Conservation (phyloP, 352 stramenopile genomes). For the Globisporangium middletonii region DNA sequence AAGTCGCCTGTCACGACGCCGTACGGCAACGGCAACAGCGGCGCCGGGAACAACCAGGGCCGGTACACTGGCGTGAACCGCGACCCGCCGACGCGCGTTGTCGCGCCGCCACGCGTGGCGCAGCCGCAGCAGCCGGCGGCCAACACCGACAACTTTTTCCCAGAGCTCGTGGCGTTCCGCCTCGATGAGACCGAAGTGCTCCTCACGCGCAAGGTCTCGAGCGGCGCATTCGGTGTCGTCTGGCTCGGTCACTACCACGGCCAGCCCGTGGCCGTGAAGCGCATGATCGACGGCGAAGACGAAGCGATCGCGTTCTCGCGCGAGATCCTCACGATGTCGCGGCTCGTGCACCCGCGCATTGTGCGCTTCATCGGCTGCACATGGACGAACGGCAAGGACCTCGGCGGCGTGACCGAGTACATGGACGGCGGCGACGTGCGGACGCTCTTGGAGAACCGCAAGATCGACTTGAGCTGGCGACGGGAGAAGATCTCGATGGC, state of each 20-base stretch:
- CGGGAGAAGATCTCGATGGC: slow-evolving; percentile 83
- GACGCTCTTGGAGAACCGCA: slow-evolving; percentile 73
- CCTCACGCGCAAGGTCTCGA: slow-evolving; percentile 79
- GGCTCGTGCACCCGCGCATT: slow-evolving; percentile 74
- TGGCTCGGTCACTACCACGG: slow-evolving; percentile 86
- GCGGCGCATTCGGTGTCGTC: slow-evolving; percentile 74
- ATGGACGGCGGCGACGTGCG: slow-evolving; percentile 83
- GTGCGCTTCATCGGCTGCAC: slow-evolving; percentile 83
- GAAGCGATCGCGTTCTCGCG: slow-evolving; percentile 68
- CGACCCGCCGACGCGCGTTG: slow-evolving; percentile 4
- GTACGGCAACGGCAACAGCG: not conserved
- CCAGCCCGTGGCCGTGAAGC: slow-evolving; percentile 80
- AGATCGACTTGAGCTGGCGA: slow-evolving; percentile 77
- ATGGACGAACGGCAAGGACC: slow-evolving; percentile 74
- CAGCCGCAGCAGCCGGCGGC: slow-evolving; percentile 10
- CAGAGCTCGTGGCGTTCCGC: slow-evolving; percentile 60
- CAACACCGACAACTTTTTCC: slow-evolving; percentile 60
- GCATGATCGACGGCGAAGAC: slow-evolving; percentile 81
- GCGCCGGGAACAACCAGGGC: slow-evolving; percentile 1
- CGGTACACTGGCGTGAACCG: slow-evolving; percentile 1
- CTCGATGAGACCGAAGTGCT: slow-evolving; percentile 81
- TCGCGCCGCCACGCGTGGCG: not conserved
- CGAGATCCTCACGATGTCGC: slow-evolving; percentile 83
- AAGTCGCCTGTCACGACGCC: slow-evolving; percentile 13
- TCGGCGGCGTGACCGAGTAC: slow-evolving; percentile 79